Evolutionary conservation across 305 asterid species (phyloP), one percentile per base, ranked within the genome.

Genomic region (Fraxinus nigra): DNA sequence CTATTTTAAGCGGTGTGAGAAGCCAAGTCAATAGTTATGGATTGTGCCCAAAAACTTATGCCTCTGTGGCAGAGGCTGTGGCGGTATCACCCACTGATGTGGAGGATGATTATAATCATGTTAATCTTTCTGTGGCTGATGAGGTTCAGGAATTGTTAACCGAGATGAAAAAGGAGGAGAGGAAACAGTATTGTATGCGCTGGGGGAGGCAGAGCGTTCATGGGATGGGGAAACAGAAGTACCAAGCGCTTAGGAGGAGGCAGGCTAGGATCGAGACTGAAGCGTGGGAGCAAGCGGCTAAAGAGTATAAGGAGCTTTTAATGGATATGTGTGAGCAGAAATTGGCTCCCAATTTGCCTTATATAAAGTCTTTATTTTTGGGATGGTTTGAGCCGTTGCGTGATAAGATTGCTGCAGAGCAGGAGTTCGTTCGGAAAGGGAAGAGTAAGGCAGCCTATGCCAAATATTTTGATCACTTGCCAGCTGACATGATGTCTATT

Each of bases 351-450:
- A 95, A 93, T 92, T 87, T 95, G 87, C 99, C 99, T 0, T 95
- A 93, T 77, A 88, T 95, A 88, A 95, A 95, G 88, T 91, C 98
- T 22, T 84, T 95, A 80, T 94, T 94, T 85, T 84, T 95, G 81
- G 99, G 99, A 51, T 95, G 99, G 99, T 94, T 91, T 87, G 99
- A 95, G 94, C 99, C 99, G 11, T 79, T 96, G 85, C 78, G 90
- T 32, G 67, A 87, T 80, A 94, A 86, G 90, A 96, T 96, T 83
- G 91, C 83, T 6, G 88, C 88, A 80, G 99, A 93, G 81, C 99
- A 96, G 83, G 93, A 92, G 85, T 38, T 87, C 14, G 87, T 89
- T 84, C 89, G 88, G 91, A 75, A 56, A 30, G 97, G 98, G 82
- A 91, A 90, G 91, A 77, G 83, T 78, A 90, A 78, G 89, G 88